Conservation (phyloP, 2,329 filamentous ascomycete species). For the Trichoderma lentiforme region DNA sequence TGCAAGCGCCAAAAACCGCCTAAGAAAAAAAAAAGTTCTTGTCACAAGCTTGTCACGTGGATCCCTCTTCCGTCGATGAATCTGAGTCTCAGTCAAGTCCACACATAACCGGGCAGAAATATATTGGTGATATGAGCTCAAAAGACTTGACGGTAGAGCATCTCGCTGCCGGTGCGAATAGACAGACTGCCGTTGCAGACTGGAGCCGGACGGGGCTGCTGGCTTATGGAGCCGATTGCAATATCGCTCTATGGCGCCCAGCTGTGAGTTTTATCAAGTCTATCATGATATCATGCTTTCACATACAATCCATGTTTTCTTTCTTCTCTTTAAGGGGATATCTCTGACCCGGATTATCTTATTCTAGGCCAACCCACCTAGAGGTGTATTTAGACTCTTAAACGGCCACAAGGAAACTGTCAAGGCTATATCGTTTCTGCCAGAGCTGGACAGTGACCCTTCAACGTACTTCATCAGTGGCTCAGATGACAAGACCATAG, state of each 20-base stretch:
- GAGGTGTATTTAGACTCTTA: slow-evolving; percentile 65
- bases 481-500: slow-evolving; percentile 73
- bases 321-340: no score
- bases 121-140: slow-evolving; percentile 27
- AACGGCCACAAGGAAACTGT: slow-evolving; percentile 75
- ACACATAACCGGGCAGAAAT: slow-evolving; percentile 4
- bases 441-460: slow-evolving; percentile 42
- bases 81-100: not conserved
- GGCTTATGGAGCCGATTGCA: slow-evolving; percentile 85
- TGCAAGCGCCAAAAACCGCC: not conserved
- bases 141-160: slow-evolving; percentile 44
- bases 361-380: slow-evolving; percentile 35
- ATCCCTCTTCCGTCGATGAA: slow-evolving; percentile 6
- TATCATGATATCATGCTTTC: not conserved
- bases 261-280: slow-evolving; percentile 50
- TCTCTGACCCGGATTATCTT: not conserved
- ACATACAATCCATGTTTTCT: no score
- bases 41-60: slow-evolving; percentile 14
- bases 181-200: slow-evolving; percentile 84
- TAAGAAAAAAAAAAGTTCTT: slow-evolving; percentile 10
- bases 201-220: slow-evolving; percentile 74
- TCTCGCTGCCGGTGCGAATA: slow-evolving; percentile 80
- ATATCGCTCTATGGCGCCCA: slow-evolving; percentile 85
- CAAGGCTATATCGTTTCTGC: slow-evolving; percentile 78
- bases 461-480: slow-evolving; percentile 68